Base-by-base conservation (phyloP, 2,329 filamentous ascomycete species). In the Trichocomaceae sp. region DNA sequence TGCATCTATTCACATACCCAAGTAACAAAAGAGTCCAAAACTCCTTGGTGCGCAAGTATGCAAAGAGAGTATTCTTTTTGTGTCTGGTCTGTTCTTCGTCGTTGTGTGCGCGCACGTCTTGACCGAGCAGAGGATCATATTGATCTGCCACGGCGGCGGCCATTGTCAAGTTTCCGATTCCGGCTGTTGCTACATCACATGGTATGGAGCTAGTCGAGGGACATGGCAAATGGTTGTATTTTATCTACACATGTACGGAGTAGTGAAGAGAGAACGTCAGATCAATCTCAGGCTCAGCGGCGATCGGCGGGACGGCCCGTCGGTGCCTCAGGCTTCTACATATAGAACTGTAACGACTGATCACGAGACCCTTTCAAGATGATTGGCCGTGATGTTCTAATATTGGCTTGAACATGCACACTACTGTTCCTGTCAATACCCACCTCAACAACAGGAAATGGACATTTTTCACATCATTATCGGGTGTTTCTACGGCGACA, bases 11-110 rank as follows among this genome's bases (percentile, higher is more conserved):
- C 26, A 52, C 55, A 8, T 71, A 84, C 76, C 90, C 90, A 57
- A 97, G 75, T 48, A 83, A 57, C 63, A 97, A 77, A 44, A 95
- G 84, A 62, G 89, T 76, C 83, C 90, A 97, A 69, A 99, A 97
- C 68, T 96, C 88, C 65, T 79, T 79, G 10, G 91, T 96, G 63
- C 79, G 80, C 59, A 97, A 77, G 74, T 93, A 97, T 44, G 86
- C 75, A 61, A 85, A 80, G 61, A 75, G 78, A 4, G 75, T 70
- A 60, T 75, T 74, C 71, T 78, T 77, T 52, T 71, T 60, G 50
- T 72, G 9, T 19, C 13, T 42, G 39, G 12, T 42, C 39, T 73
- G 63, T 37, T 69, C 69, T 44, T 73, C 72, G 15, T 68, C 71
- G 8, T 66, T 59, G 22, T 65, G 63, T 41, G 64, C 59, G 22